Base-by-base conservation (phyloP, 495 filamentous ascomycete genomes). In the Letharia lupina region DNA sequence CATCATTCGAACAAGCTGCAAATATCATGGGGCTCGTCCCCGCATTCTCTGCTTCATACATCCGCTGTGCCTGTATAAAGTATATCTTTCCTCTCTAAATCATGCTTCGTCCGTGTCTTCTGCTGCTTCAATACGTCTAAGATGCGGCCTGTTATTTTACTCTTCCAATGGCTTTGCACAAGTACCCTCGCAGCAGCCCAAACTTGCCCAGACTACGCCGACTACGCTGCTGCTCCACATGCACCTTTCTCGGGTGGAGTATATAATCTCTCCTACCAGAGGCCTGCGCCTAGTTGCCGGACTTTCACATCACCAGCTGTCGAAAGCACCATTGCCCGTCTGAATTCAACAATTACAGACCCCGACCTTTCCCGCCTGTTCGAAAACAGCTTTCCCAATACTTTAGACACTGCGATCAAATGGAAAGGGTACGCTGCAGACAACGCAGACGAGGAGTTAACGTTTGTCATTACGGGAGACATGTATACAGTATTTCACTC, bases 351-450 rank as follows among this genome's bases (percentile, higher is more conserved):
- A 42, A 85, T 88, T 66, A 73, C 76, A 39, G 85, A 88, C 71
- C 85, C 86, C 3, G 86, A 89, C 73, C 79, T 88, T 16, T 80
- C 75, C 72, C 82, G 84, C 12, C 77, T 89, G 31, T 89, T 88
- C 71, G 70, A 81, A 64, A 88, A 89, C 68, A 74, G 78, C 10
- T 88, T 82, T 68, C 86, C 86, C 0, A 88, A 87, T 73, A 86
- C 85, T 3, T 74, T 89, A 60, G 86, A 89, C 68, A 89, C 86
- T 7, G 83, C 86, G 3, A 78, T 89, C 65, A 79, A 79, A 60
- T 88, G 84, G 84, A 82, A 76, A 67, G 86, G 84, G 28, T 79
- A 78, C 61, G 81, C 84, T 28, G 72, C 74, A 59, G 75, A 79
- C 69, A 73, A 78, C 65, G 68, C 71, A 6, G 74, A 71, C 33